Evolutionary conservation across 768 basidiomycete genomes (phyloP), one percentile per base, ranked within the genome.

Genomic region (Pulveroboletus ravenelii): DNA sequence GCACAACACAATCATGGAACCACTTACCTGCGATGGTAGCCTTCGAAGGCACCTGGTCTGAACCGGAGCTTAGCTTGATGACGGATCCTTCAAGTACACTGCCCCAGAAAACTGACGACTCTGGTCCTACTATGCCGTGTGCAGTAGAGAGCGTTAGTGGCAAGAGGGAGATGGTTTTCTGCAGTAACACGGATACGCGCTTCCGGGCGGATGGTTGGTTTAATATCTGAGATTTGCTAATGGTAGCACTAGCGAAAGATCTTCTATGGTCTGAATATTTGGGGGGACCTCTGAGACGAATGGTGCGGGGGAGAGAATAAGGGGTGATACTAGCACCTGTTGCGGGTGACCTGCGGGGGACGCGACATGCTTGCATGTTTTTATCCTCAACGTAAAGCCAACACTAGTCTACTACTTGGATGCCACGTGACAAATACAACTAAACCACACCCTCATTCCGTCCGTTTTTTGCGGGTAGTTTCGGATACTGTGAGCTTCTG

Each of bases 21-120:
- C 10, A 64, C 80, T 54, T 51, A 81, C 83, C 77, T 39, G 72
- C 71, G 47, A 86, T 63, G 35, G 74, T 75, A 34, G 73, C 76
- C 37, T 72, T 70, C 36, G 64, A 60, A 37, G 64, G 61, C 17
- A 57, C 58, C 9, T 67, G 60, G 30, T 57, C 65, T 5, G 76
- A 53, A 52, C 72, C 57, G 14, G 46, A 72, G 60, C 59, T 60
- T 34, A 72, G 54, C 39, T 63, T 61, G 12, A 55, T 39, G 37
- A 63, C 58, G 69, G 70, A 39, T 57, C 61, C 17, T 70, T 69
- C 51, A 76, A 62, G 56, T 25, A 81, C 52, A 9, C 70, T 62
- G 35, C 74, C 62, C 82, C 81, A 84, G 54, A 78, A 71, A 36
- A 69, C 57, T 9, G 65, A 53, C 1, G 72, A 71, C n/a, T 70